Conservation (phyloP, 163 green algal genomes). For the Scenedesmus sp. region DNA sequence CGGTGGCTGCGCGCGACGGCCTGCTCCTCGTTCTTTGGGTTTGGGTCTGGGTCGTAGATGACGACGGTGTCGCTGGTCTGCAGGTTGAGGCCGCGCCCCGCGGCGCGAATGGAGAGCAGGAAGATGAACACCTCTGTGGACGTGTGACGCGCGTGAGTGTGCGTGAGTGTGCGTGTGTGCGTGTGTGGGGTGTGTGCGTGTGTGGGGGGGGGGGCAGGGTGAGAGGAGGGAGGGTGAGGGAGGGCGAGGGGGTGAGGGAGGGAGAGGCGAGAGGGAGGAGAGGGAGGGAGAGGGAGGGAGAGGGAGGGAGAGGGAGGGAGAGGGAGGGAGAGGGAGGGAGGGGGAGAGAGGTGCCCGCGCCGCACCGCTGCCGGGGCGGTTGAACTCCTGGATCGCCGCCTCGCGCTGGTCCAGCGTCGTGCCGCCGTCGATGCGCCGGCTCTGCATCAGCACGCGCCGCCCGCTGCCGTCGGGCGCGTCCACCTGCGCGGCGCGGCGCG, state of each 20-base stretch:
- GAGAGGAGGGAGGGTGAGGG: not conserved
- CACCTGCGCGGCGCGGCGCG: slow-evolving; percentile 13
- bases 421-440: slow-evolving; percentile 92
- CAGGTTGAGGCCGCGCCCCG: slow-evolving; percentile 96
- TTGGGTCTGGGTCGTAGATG: slow-evolving; percentile 98
- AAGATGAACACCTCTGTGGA: slow-evolving; percentile 93
- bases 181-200: too few species aligned
- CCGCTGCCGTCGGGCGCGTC: slow-evolving; percentile 24
- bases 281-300: not conserved
- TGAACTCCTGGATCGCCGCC: slow-evolving; percentile 83
- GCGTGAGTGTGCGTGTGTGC: too few species aligned
- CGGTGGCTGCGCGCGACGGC: slow-evolving; percentile 95
- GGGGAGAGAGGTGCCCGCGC: not conserved
- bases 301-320: not conserved
- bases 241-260: too few species aligned
- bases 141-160: too few species aligned
- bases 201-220: not conserved
- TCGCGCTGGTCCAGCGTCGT: slow-evolving; percentile 90
- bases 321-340: not conserved
- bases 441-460: slow-evolving; percentile 60
- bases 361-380: slow-evolving; percentile 61
- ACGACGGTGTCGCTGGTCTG: slow-evolving; percentile 93
- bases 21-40: slow-evolving; percentile 99
- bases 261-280: too few species aligned
- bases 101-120: slow-evolving; percentile 96